phyloP scores from a whole-genome alignment of 2,329 filamentous ascomycete species.

The Xylariales sp. region DNA sequence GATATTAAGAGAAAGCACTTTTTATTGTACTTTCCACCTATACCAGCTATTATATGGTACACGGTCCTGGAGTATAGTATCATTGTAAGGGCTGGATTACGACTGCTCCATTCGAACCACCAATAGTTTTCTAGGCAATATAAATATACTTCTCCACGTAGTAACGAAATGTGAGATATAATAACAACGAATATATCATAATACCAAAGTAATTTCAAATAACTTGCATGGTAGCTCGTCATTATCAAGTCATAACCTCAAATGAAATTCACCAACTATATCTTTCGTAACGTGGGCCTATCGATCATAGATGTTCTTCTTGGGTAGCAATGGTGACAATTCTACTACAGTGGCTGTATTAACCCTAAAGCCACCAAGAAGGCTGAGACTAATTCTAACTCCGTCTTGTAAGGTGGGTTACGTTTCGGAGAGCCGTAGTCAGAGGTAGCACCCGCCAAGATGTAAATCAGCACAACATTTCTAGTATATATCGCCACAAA shows the following conservation, averaged over 20 bases:
- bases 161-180: too few species aligned
- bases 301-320: not conserved
- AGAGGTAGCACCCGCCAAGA: conserved; percentile 1
- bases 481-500: not conserved
- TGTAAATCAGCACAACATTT: not conserved
- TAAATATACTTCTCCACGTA: too few species aligned
- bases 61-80: too few species aligned
- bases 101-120: not conserved
- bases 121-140: not conserved
- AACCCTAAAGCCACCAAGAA: not conserved
- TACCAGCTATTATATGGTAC: not conserved
- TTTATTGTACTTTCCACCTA: not conserved
- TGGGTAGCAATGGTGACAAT: not conserved
- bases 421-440: conserved; percentile 16
- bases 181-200: too few species aligned
- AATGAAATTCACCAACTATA: too few species aligned
- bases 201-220: too few species aligned
- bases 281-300: too few species aligned
- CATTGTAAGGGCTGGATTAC: not conserved
- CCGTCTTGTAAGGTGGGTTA: too few species aligned
- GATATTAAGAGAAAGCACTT: not conserved
- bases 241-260: too few species aligned
- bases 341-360: not conserved
- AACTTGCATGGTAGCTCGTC: too few species aligned
- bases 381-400: too few species aligned